Evolutionary conservation across 2,329 filamentous ascomycete genomes (phyloP).

Genomic region (Fusarium sp.): DNA sequence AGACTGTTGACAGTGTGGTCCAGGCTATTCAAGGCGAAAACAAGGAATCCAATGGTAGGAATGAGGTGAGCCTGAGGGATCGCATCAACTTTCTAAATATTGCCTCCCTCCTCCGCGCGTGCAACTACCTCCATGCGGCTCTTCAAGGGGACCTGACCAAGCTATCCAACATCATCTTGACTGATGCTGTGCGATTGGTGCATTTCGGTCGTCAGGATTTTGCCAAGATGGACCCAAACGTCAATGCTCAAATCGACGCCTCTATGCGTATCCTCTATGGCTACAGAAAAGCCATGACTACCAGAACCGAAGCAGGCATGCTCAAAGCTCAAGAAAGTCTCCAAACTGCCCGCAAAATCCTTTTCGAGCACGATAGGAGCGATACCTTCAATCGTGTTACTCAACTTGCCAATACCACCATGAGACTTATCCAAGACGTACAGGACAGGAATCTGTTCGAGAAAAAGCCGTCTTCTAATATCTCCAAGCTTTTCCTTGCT

Average conservation of each 20-base stretch:
- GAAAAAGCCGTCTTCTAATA: neutral
- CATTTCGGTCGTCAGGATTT: conserved; percentile 18
- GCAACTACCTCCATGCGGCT: conserved; percentile 30
- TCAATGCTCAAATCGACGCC: conserved; percentile 9
- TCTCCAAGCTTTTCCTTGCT: neutral
- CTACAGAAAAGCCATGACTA: conserved; percentile 4
- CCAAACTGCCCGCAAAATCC: neutral
- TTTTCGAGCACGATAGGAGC: neutral
- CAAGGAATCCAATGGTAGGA: neutral
- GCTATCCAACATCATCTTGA: conserved; percentile 13
- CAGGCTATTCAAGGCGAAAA: neutral
- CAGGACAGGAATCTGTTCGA: neutral
- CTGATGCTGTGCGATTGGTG: conserved; percentile 20
- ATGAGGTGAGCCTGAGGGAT: conserved; percentile 14
- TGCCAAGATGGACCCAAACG: conserved; percentile 24
- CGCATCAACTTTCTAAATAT: conserved; percentile 39
- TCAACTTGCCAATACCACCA: neutral
- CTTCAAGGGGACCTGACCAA: neutral
- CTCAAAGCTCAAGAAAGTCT: neutral
- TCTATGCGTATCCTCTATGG: conserved; percentile 28
- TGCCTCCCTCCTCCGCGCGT: conserved; percentile 28
- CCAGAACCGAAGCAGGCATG: neutral
- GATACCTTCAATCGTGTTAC: neutral
- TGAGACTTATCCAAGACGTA: neutral
- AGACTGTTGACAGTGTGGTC: conserved; percentile 13